These are phyloP conservation scores for Zelonia costaricensis DNA, from an alignment of 208 protist genomes.

Conservation along the genomic window DNA sequence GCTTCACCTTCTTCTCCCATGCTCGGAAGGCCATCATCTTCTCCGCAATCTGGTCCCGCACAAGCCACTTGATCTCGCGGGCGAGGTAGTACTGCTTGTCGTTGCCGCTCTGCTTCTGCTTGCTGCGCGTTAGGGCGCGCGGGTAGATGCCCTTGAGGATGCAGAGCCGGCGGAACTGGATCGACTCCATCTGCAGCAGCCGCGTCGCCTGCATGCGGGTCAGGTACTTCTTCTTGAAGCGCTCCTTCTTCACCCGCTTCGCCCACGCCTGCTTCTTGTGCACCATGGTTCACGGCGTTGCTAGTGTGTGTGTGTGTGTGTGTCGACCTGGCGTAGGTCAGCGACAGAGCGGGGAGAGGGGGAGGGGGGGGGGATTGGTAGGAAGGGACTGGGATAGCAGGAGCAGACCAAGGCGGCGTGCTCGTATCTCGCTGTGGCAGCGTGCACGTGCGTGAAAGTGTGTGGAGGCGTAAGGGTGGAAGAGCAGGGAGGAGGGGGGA, in stretches of 20 bases:
- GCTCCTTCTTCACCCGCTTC: constrained; percentile 90
- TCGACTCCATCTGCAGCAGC: constrained; percentile 92
- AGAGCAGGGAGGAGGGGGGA: too few relatives aligned
- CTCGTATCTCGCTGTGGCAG: too few relatives aligned
- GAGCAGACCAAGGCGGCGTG: background rate
- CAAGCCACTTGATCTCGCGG: constrained; percentile 98
- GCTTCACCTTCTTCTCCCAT: constrained; percentile 93
- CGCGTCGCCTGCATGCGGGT: constrained; percentile 93
- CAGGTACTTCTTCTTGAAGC: constrained; percentile 93
- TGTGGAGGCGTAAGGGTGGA: too few relatives aligned
- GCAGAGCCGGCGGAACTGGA: constrained; percentile 96
- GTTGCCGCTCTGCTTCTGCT: constrained; percentile 93
- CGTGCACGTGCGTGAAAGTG: too few relatives aligned
- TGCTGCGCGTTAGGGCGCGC: constrained; percentile 94
- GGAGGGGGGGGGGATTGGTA: background rate
- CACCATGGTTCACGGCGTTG: too few relatives aligned
- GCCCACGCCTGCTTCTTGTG: constrained; percentile 89
- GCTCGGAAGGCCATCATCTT: constrained; percentile 95
- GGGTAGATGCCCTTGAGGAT: constrained; percentile 99
- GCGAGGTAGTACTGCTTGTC: constrained; percentile 98
- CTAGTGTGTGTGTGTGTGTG: background rate
- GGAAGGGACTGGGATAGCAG: background rate
- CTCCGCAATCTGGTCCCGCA: constrained; percentile 95
- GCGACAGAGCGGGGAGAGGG: background rate
- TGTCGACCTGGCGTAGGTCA: background rate